These are phyloP conservation scores for Ustilago sp. DNA, from an alignment of 1,284 basidiomycete species.

Conservation along the genomic window DNA sequence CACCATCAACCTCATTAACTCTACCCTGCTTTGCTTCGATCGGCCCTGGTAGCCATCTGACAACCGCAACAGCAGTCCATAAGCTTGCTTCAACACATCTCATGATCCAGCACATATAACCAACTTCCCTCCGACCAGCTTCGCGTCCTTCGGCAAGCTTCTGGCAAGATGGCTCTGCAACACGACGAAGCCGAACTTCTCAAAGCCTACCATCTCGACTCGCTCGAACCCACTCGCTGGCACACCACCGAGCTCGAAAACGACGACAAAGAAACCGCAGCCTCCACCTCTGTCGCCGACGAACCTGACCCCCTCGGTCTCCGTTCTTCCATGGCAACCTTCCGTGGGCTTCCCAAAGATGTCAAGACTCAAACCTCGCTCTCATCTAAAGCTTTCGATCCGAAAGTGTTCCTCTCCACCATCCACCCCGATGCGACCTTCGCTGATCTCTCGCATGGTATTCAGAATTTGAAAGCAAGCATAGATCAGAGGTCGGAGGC, in stretches of 20 bases:
- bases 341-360: constrained; percentile 45
- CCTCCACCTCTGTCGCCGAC: constrained; percentile 36
- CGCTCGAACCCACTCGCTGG: constrained; percentile 68
- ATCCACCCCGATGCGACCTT: constrained; percentile 97
- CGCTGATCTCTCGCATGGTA: constrained; percentile 78
- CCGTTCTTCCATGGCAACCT: constrained; percentile 71
- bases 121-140: not conserved
- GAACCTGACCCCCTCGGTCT: constrained; percentile 70
- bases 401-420: constrained; percentile 89
- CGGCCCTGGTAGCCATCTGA: not conserved
- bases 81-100: not conserved
- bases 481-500: constrained; percentile 80
- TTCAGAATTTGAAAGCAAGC: constrained; percentile 55
- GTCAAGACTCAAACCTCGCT: constrained; percentile 58
- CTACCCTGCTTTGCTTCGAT: not conserved
- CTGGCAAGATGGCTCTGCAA: constrained; percentile 51
- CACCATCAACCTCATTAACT: not conserved
- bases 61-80: not conserved
- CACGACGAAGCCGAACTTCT: constrained; percentile 68
- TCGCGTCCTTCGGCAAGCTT: not conserved
- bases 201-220: constrained; percentile 70
- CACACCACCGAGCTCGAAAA: constrained; percentile 46
- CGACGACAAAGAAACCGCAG: constrained; percentile 27
- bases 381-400: constrained; percentile 94
- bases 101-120: not conserved